Evolutionary conservation across 2,329 filamentous ascomycete species (phyloP).

Genomic region (Diplodia seriata): DNA sequence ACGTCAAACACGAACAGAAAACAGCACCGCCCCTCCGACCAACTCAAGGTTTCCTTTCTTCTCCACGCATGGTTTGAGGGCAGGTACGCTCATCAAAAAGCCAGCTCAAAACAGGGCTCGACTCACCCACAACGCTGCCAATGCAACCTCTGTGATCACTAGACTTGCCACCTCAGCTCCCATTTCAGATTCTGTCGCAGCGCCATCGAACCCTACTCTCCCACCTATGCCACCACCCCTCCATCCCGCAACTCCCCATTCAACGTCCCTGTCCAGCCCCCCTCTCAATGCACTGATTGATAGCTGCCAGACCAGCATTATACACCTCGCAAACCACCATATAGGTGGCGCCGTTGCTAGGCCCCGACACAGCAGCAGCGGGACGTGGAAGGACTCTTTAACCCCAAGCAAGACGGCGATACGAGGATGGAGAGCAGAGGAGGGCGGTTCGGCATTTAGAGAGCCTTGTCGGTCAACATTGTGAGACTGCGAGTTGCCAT

Average conservation of each 20-base stretch:
- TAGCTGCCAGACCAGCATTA: constrained; percentile 25
- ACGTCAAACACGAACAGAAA: not conserved
- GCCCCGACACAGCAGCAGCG: constrained; percentile 74
- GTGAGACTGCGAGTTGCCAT: not conserved
- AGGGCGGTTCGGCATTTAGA: not conserved
- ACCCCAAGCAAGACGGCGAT: constrained; percentile 80
- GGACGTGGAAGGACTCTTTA: constrained; percentile 73
- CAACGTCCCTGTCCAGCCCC: constrained; percentile 47
- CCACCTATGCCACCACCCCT: constrained; percentile 49
- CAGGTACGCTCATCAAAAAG: not conserved
- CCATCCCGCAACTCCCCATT: constrained; percentile 29
- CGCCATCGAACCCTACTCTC: constrained; percentile 38
- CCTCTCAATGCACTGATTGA: constrained; percentile 50
- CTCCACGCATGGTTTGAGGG: not conserved
- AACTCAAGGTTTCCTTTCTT: not conserved
- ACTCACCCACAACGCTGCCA: constrained; percentile 77
- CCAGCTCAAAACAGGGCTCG: constrained; percentile 8
- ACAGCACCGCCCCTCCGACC: not conserved
- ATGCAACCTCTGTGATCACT: constrained; percentile 65
- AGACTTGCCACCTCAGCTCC: constrained; percentile 33
- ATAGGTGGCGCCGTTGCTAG: constrained; percentile 73
- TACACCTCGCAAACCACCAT: constrained; percentile 74
- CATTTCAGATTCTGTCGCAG: constrained; percentile 41
- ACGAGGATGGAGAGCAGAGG: constrained; percentile 69
- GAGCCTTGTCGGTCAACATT: not conserved